Percentiles rank a stretch among this genome's conserved stretches.
Conservation (phyloP, 2,329 filamentous ascomycete species). For the Orbilia brochopaga region DNA sequence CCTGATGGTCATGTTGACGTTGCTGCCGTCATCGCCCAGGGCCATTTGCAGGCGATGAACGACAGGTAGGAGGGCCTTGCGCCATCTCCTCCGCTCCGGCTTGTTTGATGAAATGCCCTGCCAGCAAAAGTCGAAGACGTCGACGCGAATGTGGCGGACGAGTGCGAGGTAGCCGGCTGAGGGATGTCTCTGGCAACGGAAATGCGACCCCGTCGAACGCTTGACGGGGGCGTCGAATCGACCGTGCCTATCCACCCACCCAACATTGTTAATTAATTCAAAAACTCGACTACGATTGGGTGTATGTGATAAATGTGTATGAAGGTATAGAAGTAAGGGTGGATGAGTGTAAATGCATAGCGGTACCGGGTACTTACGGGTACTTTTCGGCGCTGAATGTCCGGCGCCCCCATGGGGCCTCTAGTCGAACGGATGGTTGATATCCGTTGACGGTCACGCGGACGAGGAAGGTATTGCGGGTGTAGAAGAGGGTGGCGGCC, state of each 20-base stretch:
- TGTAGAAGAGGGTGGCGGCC: not conserved
- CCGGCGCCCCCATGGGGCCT: no score
- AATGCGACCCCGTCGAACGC: not conserved
- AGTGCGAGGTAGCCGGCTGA: constrained; percentile 9
- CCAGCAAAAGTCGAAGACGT: constrained; percentile 9
- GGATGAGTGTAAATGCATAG: no score
- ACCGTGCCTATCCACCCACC: no score
- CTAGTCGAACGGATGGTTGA: no score
- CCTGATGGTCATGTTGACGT: no score
- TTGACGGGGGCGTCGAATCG: no score
- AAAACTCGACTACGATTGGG: no score
- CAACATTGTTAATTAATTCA: no score
- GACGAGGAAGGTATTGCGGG: not conserved
- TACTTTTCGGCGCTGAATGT: no score
- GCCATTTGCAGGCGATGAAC: not conserved
- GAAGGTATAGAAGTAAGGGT: no score
- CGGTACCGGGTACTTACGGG: no score
- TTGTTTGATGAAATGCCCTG: not conserved
- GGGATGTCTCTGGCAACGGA: not conserved
- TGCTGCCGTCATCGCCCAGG: not conserved
- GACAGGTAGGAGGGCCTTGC: constrained; percentile 12
- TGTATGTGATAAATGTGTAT: no score
- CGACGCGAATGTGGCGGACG: constrained; percentile 15
- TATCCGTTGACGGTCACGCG: not conserved
- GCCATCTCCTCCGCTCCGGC: not conserved